These are phyloP conservation scores for Apiotrichum domesticum DNA, from an alignment of 1,284 basidiomycete species.

Conservation along the genomic window DNA sequence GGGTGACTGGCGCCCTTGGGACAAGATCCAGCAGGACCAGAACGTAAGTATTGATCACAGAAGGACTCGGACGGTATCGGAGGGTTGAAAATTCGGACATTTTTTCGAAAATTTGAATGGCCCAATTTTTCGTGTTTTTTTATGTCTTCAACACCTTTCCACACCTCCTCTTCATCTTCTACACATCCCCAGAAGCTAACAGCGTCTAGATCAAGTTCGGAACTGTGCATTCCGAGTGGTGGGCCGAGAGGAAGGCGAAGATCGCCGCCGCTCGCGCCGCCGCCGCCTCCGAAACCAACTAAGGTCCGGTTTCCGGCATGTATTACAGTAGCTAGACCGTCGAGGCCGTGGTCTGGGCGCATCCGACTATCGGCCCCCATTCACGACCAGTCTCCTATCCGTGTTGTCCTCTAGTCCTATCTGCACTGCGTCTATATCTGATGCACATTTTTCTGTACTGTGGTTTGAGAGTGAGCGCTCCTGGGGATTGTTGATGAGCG, in stretches of 20 bases:
- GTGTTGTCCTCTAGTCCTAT: slow-evolving; percentile 1
- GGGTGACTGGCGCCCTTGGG: slow-evolving; percentile 44
- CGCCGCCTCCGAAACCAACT: too few species aligned
- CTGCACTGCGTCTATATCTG: neutral
- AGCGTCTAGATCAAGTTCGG: neutral
- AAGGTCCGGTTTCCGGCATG: too few species aligned
- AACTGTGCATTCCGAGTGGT: neutral
- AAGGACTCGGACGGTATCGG: neutral
- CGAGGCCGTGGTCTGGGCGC: too few species aligned
- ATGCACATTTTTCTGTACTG: neutral
- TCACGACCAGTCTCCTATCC: too few species aligned
- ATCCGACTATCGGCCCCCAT: too few species aligned
- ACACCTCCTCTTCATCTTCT: too few species aligned
- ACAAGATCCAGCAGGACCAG: slow-evolving; percentile 44
- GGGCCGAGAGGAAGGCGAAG: too few species aligned
- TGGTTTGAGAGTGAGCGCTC: too few species aligned
- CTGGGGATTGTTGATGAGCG: too few species aligned
- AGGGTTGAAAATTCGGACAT: neutral
- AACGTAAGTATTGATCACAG: slow-evolving; percentile 23
- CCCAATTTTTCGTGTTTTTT: neutral
- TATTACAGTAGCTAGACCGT: too few species aligned
- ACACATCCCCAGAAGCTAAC: too few species aligned
- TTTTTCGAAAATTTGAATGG: neutral
- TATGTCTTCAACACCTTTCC: neutral
- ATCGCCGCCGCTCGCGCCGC: too few species aligned